phyloP scores from a whole-genome alignment of 768 basidiomycete species.

The Hysterangium stoloniferum region DNA sequence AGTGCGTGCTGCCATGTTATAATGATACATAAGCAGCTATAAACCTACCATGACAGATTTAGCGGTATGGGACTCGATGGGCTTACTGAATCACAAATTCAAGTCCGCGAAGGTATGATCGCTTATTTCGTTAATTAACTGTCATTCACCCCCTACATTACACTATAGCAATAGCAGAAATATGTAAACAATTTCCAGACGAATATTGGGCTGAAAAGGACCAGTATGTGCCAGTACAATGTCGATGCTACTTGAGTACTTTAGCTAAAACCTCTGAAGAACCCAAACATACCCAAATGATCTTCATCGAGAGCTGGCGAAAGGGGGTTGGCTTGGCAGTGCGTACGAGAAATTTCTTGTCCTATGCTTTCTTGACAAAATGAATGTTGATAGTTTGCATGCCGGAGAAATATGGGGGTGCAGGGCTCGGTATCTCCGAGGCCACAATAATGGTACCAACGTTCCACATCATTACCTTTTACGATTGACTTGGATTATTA shows the following conservation, averaged over 20 bases:
- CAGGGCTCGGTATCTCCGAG: conserved; percentile 14
- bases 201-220: conserved; percentile 16
- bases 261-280: neutral
- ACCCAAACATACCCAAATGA: conserved; percentile 12
- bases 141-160: neutral
- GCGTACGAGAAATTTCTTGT: neutral
- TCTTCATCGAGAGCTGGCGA: conserved; percentile 12
- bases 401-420: conserved; percentile 13
- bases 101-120: conserved; percentile 6
- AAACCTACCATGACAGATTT: too few species aligned
- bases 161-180: conserved; percentile 9
- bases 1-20: too few species aligned
- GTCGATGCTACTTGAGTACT: neutral
- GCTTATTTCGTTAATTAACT: neutral
- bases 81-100: conserved; percentile 10
- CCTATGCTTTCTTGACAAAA: neutral
- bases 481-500: neutral
- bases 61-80: conserved; percentile 8
- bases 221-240: neutral
- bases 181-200: conserved; percentile 14
- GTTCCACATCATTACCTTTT: neutral
- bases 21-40: too few species aligned
- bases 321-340: conserved; percentile 14
- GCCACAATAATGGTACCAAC: conserved; percentile 13
- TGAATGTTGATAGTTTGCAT: conserved; percentile 3